Conservation (phyloP, 2,329 filamentous ascomycete species). For the Knufia fluminis region DNA sequence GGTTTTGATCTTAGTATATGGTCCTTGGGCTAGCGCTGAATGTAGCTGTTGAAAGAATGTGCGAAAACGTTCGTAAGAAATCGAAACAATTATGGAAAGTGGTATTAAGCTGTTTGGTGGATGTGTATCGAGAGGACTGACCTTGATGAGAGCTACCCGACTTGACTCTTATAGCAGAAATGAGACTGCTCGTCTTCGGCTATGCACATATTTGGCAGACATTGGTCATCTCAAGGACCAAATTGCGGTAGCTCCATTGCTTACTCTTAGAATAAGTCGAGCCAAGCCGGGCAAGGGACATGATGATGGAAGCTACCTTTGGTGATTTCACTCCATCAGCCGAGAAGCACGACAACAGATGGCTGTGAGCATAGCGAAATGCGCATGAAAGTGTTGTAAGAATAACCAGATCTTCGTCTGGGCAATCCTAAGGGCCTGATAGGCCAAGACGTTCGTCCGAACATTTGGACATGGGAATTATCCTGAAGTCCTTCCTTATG, state of each 20-base stretch:
- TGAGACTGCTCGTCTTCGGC: neutral
- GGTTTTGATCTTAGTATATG: neutral
- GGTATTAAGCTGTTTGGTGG: conserved; percentile 10
- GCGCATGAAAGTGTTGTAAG: too few relatives aligned
- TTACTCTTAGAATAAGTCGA: neutral
- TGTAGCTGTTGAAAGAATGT: conserved; percentile 15
- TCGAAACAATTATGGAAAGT: conserved; percentile 11
- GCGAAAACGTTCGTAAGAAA: conserved; percentile 17
- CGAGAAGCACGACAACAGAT: too few relatives aligned
- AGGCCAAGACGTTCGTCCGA: neutral
- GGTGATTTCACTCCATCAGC: too few relatives aligned
- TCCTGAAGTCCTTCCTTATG: neutral
- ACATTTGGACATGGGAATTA: too few relatives aligned
- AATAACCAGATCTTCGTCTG: too few relatives aligned
- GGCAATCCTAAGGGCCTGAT: neutral
- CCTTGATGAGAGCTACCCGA: neutral
- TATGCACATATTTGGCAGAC: neutral
- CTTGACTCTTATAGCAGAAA: neutral
- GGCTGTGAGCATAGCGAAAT: too few relatives aligned
- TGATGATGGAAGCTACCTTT: too few relatives aligned
- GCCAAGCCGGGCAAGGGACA: neutral
- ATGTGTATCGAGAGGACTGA: neutral
- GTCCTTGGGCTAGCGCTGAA: neutral
- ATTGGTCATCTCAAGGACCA: neutral
- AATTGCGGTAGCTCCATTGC: neutral